Evolutionary conservation across 78 protist genomes (phyloP), one percentile per base, ranked within the genome.

Genomic region (Neovahlkampfia damariscottae): DNA sequence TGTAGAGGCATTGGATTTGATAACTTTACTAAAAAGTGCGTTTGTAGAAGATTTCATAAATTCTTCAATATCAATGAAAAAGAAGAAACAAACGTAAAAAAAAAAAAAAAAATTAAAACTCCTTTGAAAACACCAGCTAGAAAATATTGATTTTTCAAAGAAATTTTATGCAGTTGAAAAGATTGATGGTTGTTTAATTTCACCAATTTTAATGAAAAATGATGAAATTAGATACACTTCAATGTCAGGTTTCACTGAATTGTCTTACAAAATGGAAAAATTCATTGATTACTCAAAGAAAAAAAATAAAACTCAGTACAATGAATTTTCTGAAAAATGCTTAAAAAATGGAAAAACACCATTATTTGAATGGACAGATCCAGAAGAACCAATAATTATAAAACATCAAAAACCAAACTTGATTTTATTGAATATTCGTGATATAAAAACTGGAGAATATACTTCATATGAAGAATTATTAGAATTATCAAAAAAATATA

Each of bases 1-100:
- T 50, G 62, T 50, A 50, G 62, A 50, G 62, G 62, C 19, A 50
- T 50, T n/a, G 62, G 62, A 50, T 50, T 50, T 50, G 62, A 50
- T n/a, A 50, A 50, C 19, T n/a, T n/a, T 19, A 50, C 62, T 50
- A 19, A 19, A 50, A 50, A 50, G 62, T 19, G 19, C 19, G 62
- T 19, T 50, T n/a, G 34, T n/a, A 50, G 62, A 50, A 50, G 19
- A 19, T 50, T 50, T 50, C 62, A 50, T 50, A 50, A 50, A 50
- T 50, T 50, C 62, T 50, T 50, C 62, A 50, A 50, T 19, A 19
- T 50, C 19, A 50, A 50, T 50, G 62, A 50, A 50, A 50, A 50
- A 19, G 34, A 19, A 19, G 62, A 50, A 50, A 50, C 62, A 19
- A n/a, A 19, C 19, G 62, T 19, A n/a, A n/a, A n/a, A 50, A 19